Evolutionary conservation across 305 asterid species (phyloP).

Genomic region (Solanum hybrid): DNA sequence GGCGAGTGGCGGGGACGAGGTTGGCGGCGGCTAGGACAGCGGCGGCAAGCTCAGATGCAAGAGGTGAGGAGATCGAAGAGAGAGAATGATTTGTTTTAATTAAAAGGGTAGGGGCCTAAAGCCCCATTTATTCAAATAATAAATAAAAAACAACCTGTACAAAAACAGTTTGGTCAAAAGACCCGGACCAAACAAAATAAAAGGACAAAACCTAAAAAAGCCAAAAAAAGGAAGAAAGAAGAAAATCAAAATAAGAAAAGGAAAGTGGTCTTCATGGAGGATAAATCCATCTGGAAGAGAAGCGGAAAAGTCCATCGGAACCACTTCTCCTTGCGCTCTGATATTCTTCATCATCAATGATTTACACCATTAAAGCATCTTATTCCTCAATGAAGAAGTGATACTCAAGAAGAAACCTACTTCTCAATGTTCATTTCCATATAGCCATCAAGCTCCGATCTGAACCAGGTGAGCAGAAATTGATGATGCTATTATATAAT

Average conservation of each 20-base stretch:
- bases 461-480: not conserved
- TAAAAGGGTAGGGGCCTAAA: not conserved
- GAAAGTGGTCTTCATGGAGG: not conserved
- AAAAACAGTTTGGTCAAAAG: not conserved
- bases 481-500: not conserved
- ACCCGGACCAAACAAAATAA: not conserved
- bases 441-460: not conserved
- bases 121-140: not conserved
- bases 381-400: not conserved
- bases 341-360: not conserved
- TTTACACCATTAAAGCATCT: not conserved
- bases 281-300: not conserved
- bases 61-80: not conserved
- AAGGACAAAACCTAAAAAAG: not conserved
- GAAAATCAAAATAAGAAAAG: too few relatives aligned
- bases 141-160: too few relatives aligned
- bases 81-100: not conserved
- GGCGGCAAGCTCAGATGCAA: not conserved
- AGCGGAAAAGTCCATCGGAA: not conserved
- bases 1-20: not conserved
- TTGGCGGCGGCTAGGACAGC: not conserved
- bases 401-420: not conserved
- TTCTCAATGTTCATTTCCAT: not conserved
- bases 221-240: too few relatives aligned
- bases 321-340: not conserved